Conservation (phyloP, 768 basidiomycete species). For the Termitomyces titanicus region DNA sequence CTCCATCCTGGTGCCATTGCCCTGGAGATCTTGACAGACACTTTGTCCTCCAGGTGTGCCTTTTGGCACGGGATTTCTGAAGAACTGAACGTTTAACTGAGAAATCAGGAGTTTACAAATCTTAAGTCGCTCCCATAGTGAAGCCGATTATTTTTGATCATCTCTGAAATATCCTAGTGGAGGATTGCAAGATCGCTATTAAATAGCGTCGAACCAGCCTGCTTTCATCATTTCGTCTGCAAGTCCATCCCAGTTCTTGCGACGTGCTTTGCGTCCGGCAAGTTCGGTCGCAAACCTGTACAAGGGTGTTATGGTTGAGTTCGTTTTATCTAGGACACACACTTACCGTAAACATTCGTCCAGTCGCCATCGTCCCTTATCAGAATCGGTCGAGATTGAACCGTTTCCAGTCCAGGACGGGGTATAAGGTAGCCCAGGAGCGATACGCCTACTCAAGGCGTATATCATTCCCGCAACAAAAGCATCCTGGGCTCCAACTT, state of each 20-base stretch:
- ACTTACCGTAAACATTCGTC: constrained; percentile 78
- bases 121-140: neutral
- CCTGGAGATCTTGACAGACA: constrained; percentile 20
- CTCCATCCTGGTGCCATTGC: constrained; percentile 24
- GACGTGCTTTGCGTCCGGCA: constrained; percentile 69
- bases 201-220: constrained; percentile 64
- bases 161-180: neutral
- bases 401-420: constrained; percentile 46
- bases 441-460: constrained; percentile 64
- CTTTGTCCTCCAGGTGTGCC: constrained; percentile 20
- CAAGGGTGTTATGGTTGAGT: neutral
- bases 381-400: constrained; percentile 30
- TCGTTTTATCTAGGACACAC: neutral
- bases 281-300: constrained; percentile 83
- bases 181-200: neutral
- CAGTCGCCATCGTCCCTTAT: constrained; percentile 63
- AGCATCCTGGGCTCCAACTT: constrained; percentile 76
- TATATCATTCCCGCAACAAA: constrained; percentile 90
- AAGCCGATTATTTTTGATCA: neutral
- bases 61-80: constrained; percentile 28
- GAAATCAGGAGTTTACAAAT: neutral
- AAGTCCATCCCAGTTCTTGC: constrained; percentile 61
- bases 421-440: constrained; percentile 77
- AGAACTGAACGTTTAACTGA: constrained; percentile 18
- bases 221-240: constrained; percentile 70